Percentiles rank a stretch among this genome's conserved stretches.
Conservation (phyloP, 192 early-diverging fungal genomes). For the Gryganskiella cystojenkinii region DNA sequence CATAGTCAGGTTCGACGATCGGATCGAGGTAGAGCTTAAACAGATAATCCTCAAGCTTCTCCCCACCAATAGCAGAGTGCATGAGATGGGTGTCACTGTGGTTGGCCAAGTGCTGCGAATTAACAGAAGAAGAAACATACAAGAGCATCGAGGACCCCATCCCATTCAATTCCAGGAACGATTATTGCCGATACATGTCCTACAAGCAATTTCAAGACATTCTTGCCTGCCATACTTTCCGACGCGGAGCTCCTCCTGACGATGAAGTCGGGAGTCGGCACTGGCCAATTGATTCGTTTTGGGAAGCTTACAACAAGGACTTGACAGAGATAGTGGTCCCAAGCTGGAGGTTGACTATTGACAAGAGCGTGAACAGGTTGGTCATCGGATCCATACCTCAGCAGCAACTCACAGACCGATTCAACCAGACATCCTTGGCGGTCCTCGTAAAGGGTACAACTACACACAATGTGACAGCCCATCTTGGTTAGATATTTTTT, state of each 20-base stretch:
- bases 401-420: no score
- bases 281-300: constrained; percentile 7
- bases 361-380: constrained; percentile 4
- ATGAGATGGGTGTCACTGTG: no score
- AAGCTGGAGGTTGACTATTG: constrained; percentile 1
- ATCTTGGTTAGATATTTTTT: no score
- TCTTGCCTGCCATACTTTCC: background rate
- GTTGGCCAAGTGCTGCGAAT: background rate
- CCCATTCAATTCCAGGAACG: background rate
- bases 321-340: background rate
- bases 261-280: background rate
- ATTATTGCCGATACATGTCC: constrained; percentile 1
- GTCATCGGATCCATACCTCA: no score
- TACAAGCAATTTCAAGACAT: background rate
- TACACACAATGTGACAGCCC: no score
- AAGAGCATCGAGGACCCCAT: background rate
- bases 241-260: background rate
- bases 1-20: background rate
- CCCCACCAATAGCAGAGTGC: no score
- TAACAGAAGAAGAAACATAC: background rate
- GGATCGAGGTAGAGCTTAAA: constrained; percentile 2
- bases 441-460: no score
- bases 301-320: constrained; percentile 1
- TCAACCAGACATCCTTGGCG: no score
- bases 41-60: constrained; percentile 6